Percentiles rank a stretch among this genome's conserved stretches.
Evolutionary conservation across 2,329 filamentous ascomycete genomes (phyloP).

Genomic region (Ceratocystis albifundus): DNA sequence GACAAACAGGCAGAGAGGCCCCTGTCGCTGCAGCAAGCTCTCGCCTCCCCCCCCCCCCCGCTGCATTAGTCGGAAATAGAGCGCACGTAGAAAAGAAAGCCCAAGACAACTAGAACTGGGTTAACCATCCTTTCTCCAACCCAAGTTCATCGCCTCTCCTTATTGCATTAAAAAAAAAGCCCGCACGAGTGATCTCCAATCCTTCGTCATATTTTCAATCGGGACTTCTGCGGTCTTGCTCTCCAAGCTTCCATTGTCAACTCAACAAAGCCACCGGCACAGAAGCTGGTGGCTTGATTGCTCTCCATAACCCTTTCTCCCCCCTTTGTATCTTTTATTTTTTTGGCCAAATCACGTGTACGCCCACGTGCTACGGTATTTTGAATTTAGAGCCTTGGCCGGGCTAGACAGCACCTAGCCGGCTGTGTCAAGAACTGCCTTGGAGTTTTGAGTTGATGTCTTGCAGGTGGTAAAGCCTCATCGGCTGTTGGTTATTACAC

Average conservation of each 20-base stretch:
- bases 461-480: neutral
- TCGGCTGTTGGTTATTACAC: neutral
- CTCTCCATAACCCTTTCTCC: neutral
- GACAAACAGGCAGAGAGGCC: neutral
- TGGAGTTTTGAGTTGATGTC: neutral
- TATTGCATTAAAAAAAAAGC: neutral
- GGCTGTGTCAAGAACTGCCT: neutral
- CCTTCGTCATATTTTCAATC: neutral
- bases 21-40: neutral
- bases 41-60: neutral
- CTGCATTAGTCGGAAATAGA: neutral
- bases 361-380: neutral
- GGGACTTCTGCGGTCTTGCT: neutral
- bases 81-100: slow-evolving; percentile 1
- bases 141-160: neutral
- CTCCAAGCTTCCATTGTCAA: neutral
- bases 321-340: neutral
- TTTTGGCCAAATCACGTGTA: neutral
- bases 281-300: neutral
- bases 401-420: too few relatives aligned
- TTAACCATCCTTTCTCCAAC: neutral
- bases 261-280: too few relatives aligned
- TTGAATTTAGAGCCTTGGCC: neutral
- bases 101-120: neutral
- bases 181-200: neutral